Evolutionary conservation across 257 asterid species (phyloP).

Genomic region (Solanum pimpinellifolium): DNA sequence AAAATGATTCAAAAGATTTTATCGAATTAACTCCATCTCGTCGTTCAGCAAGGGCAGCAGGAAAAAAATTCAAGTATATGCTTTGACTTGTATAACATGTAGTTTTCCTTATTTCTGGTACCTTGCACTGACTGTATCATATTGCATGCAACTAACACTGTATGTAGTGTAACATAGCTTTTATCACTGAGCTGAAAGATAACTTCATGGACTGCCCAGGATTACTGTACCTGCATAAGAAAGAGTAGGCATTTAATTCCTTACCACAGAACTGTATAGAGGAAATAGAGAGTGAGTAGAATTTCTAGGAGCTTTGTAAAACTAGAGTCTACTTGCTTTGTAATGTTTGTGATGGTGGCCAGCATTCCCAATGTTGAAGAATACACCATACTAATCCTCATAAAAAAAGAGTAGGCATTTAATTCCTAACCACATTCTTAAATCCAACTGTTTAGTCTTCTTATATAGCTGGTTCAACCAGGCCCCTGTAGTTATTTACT

Average conservation of each 20-base stretch:
- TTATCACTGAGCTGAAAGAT: not conserved
- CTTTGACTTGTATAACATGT: not conserved
- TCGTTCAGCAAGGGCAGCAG: constrained; percentile 64
- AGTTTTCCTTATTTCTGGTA: not conserved
- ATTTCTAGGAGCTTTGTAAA: too few relatives aligned
- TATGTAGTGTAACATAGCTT: not conserved
- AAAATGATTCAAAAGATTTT: constrained; percentile 23
- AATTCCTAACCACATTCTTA: not conserved
- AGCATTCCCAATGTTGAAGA: too few relatives aligned
- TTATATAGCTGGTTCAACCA: not conserved
- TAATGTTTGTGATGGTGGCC: too few relatives aligned
- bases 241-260: not conserved
- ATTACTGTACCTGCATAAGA: not conserved
- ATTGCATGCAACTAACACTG: not conserved
- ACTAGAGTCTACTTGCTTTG: too few relatives aligned
- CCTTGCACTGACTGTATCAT: not conserved
- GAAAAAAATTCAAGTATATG: constrained; percentile 52
- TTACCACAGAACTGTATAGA: too few relatives aligned
- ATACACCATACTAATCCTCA: too few relatives aligned
- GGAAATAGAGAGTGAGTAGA: too few relatives aligned
- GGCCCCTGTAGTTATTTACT: not conserved
- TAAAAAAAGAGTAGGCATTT: too few relatives aligned
- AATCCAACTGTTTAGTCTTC: not conserved
- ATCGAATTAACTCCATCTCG: constrained; percentile 53
- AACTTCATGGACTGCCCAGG: not conserved